Percentiles rank a stretch among this genome's conserved stretches.
These are phyloP conservation scores for Vaccinium macrocarpon DNA, from an alignment of 148 eudicot species.

Conservation along the genomic window DNA sequence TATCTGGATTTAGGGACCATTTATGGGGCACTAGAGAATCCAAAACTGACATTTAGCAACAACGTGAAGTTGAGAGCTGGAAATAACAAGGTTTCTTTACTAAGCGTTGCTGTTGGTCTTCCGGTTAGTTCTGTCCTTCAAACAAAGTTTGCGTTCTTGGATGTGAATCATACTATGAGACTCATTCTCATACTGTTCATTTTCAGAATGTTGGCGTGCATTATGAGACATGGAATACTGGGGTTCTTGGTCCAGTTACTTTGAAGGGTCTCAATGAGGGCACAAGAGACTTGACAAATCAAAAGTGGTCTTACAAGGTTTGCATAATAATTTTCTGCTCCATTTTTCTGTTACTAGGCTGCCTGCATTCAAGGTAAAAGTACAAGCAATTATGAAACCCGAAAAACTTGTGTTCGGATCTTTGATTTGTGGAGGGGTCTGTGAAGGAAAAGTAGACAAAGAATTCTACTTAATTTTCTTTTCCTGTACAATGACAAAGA, in stretches of 20 bases:
- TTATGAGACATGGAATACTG: conserved; percentile 69
- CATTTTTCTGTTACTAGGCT: not conserved
- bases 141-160: not conserved
- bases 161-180: not conserved
- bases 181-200: not conserved
- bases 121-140: conserved; percentile 50
- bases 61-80: conserved; percentile 68
- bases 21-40: conserved; percentile 62
- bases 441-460: not conserved
- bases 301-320: conserved; percentile 89
- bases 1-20: conserved; percentile 38
- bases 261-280: conserved; percentile 62
- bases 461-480: not conserved
- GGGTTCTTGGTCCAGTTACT: conserved; percentile 86
- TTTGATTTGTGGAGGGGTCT: not conserved
- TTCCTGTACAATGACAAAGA: not conserved
- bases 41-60: conserved; percentile 58
- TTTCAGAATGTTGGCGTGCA: conserved; percentile 73
- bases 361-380: not conserved
- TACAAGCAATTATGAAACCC: not conserved
- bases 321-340: not conserved
- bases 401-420: not conserved
- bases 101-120: conserved; percentile 81
- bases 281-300: conserved; percentile 66
- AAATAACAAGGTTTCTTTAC: conserved; percentile 69